Evolutionary conservation across 805 yeast species (phyloP).

Genomic region (Sungouiozyma intestinalis): DNA sequence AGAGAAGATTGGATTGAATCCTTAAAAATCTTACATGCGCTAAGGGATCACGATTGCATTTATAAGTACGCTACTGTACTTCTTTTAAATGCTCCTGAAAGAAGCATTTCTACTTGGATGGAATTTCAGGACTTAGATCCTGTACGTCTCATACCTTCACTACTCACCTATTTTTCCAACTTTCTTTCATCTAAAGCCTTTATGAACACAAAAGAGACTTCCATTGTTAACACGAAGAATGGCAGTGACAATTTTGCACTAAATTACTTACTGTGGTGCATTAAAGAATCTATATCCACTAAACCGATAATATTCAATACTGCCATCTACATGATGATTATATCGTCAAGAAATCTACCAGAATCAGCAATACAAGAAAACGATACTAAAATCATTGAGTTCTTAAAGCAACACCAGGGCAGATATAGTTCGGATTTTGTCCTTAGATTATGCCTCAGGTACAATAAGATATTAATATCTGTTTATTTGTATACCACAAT

Average conservation of each 20-base stretch:
- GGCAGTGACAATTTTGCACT: constrained; percentile 51
- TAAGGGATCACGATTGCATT: constrained; percentile 38
- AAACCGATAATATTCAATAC: constrained; percentile 56
- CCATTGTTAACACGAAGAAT: constrained; percentile 27
- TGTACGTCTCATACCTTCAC: constrained; percentile 60
- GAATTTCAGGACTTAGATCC: constrained; percentile 42
- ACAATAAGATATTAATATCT: constrained; percentile 52
- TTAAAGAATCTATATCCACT: constrained; percentile 32
- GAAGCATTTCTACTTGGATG: constrained; percentile 74
- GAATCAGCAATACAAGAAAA: constrained; percentile 5
- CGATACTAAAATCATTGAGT: constrained; percentile 33
- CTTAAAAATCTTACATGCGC: constrained; percentile 42
- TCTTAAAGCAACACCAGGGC: constrained; percentile 35
- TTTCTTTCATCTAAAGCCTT: neutral
- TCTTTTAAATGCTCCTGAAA: constrained; percentile 54
- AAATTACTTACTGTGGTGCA: constrained; percentile 47
- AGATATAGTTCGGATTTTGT: constrained; percentile 59
- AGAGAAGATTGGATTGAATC: constrained; percentile 67
- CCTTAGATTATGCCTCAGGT: constrained; percentile 57
- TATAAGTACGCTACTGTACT: constrained; percentile 64
- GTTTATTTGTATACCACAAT: constrained; percentile 61
- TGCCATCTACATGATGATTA: constrained; percentile 54
- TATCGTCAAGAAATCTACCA: constrained; percentile 16
- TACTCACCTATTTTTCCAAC: constrained; percentile 54
- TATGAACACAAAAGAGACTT: constrained; percentile 14